Base-by-base conservation (phyloP, 352 stramenopile species). In the Phytophthora macrochlamydospora region DNA sequence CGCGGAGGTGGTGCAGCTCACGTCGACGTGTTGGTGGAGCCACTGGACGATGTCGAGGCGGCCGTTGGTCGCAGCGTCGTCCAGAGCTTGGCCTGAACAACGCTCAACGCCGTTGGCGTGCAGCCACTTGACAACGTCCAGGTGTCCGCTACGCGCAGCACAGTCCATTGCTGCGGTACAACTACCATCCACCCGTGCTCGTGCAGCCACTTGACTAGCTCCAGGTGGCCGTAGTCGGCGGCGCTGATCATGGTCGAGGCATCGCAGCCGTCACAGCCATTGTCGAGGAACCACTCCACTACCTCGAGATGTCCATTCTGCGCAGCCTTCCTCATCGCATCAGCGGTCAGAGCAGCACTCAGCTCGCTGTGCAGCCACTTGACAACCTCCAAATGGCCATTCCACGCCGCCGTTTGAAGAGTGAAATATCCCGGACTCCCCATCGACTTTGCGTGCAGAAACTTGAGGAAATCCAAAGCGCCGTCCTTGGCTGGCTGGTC, bases 71-170 rank as follows among this genome's bases (percentile, higher is more conserved):
- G 65, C 59, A 51, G 40, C 65, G 29, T 68, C 59, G n/a, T 72
- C 59, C 28, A 77, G 4, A 9, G 52, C 63, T 24, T 60, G 40
- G 6, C 40, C 44, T 9, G 13, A 55, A 3, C 51, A 49, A 2
- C 37, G 40, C 8, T 48, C 51, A 8, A 40, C 32, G 8, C 44
- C 43, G n/a, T 67, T 57, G 1, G 56, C 35, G 31, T 67, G 64
- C 3, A 72, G 35, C 65, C 65, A 72, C 37, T 60, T 60, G 13
- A 72, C 52, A 13, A 72, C 40, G 30, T 72, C 52, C 14, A 72
- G 37, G 49, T 68, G 65, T 28, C 59, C 59, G 13, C 35, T 68
- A 24, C 65, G 58, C 31, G 65, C 65, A 32, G 65, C 58, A 9
- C 65, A 57, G 24, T 59, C 48, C 42, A 75, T 71, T 14, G 56